Conservation (phyloP, 2,329 filamentous ascomycete genomes). For the Colletotrichum sp. region DNA sequence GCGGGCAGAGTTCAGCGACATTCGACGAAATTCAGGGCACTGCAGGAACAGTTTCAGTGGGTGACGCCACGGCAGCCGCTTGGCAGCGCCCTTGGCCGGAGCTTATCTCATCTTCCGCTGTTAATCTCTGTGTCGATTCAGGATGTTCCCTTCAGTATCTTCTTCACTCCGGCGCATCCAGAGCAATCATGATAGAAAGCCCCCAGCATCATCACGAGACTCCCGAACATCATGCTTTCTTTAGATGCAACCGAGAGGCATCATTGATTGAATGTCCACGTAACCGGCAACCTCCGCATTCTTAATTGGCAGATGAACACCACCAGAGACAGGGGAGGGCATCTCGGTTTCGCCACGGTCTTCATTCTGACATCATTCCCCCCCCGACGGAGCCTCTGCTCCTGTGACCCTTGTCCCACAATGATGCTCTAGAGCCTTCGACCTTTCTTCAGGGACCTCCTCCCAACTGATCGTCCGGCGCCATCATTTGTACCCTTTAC, state of each 20-base stretch:
- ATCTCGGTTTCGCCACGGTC: not conserved
- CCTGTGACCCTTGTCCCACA: not conserved
- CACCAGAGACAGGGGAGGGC: not conserved
- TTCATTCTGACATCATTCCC: conserved; percentile 19
- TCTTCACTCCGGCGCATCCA: not conserved
- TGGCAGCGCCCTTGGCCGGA: not conserved
- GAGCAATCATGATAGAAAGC: not conserved
- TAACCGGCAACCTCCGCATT: not conserved
- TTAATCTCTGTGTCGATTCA: not conserved
- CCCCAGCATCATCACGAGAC: not conserved
- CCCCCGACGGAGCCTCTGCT: not conserved
- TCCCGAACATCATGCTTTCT: not conserved
- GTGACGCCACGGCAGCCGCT: not conserved
- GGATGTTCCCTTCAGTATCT: not conserved
- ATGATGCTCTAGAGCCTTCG: not conserved
- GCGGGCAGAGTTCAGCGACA: not conserved
- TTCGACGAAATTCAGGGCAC: not conserved
- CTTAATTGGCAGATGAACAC: not conserved
- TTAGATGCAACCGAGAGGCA: not conserved
- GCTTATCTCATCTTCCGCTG: not conserved
- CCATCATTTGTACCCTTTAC: not conserved
- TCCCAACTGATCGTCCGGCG: not conserved
- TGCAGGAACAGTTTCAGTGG: not conserved
- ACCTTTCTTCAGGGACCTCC: not conserved
- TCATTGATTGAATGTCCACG: too few relatives aligned